Conservation (phyloP, 441 rosid genomes). For the Eutrema salsugineum region DNA sequence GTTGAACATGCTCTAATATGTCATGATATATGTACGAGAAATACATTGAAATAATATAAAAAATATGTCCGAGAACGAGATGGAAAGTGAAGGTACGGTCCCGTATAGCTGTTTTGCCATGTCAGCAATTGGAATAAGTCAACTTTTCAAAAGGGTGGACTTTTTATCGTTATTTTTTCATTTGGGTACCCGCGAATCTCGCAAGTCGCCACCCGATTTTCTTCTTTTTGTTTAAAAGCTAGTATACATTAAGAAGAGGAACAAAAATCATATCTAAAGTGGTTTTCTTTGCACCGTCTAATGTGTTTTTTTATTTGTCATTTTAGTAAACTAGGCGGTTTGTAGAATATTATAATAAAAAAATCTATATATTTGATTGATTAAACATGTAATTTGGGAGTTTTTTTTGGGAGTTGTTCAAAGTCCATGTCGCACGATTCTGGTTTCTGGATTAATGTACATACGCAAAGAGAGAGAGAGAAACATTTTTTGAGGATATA, state of each 20-base stretch:
- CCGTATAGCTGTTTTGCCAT: slow-evolving; percentile 16
- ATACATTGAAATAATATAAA: not conserved
- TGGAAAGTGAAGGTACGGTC: slow-evolving; percentile 15
- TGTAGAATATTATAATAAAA: not conserved
- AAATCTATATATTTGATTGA: not conserved
- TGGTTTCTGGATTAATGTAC: not conserved
- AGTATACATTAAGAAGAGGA: not conserved
- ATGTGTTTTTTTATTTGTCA: not conserved
- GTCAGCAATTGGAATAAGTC: slow-evolving; percentile 16
- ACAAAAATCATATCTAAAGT: not conserved
- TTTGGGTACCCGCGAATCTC: slow-evolving; percentile 14
- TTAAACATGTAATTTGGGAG: not conserved
- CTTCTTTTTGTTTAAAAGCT: not conserved
- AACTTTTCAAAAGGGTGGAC: slow-evolving; percentile 13
- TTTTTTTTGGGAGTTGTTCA: not conserved
- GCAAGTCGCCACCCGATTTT: slow-evolving; percentile 17
- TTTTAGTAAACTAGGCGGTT: not conserved
- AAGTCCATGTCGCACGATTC: not conserved
- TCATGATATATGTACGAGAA: slow-evolving; percentile 2
- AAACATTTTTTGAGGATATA: not conserved
- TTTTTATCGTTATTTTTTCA: not conserved
- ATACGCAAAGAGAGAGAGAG: not conserved
- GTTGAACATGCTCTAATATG: too few species aligned
- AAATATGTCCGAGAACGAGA: not conserved
- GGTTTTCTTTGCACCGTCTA: not conserved